phyloP scores from a whole-genome alignment of 2,329 filamentous ascomycete species.

The Drechslera avenae region DNA sequence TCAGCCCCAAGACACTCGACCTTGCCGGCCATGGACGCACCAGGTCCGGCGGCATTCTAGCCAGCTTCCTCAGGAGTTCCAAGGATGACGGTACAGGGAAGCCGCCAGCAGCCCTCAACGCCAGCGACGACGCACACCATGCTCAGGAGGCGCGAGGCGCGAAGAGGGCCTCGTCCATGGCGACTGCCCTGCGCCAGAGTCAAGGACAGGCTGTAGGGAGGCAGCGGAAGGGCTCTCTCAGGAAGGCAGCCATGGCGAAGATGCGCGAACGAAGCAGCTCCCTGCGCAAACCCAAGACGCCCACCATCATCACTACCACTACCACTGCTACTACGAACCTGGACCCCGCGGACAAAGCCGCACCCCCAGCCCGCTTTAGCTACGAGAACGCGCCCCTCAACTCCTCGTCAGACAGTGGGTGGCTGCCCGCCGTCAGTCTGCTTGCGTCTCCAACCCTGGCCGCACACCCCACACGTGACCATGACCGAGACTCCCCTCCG shows the following conservation, averaged over 20 bases:
- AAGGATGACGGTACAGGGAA: conserved; percentile 6
- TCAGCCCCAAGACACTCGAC: conserved; percentile 6
- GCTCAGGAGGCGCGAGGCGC: conserved; percentile 36
- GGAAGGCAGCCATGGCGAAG: conserved; percentile 82
- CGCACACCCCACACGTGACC: conserved; percentile 2
- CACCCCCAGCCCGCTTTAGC: conserved; percentile 42
- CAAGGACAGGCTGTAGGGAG: conserved; percentile 51
- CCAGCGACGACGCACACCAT: conserved; percentile 22
- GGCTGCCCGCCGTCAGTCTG: conserved; percentile 23
- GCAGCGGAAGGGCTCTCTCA: conserved; percentile 79
- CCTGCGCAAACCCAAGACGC: conserved; percentile 29
- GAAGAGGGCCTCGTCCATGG: conserved; percentile 30
- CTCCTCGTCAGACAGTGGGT: conserved; percentile 43
- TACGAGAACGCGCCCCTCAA: conserved; percentile 46
- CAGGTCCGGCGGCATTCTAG: conserved; percentile 68
- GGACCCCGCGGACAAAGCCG: conserved; percentile 23
- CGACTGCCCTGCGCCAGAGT: conserved; percentile 53
- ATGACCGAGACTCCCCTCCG: conserved; percentile 37
- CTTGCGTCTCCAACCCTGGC: conserved; percentile 22
- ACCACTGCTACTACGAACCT: conserved; percentile 16
- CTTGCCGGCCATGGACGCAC: conserved; percentile 49
- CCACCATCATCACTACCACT: conserved; percentile 24
- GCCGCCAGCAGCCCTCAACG: conserved; percentile 40
- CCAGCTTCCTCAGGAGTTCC: conserved; percentile 50
- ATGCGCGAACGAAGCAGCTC: conserved; percentile 38